Conservation (phyloP, 345 rosid genomes). For the Boechera retrofracta region DNA sequence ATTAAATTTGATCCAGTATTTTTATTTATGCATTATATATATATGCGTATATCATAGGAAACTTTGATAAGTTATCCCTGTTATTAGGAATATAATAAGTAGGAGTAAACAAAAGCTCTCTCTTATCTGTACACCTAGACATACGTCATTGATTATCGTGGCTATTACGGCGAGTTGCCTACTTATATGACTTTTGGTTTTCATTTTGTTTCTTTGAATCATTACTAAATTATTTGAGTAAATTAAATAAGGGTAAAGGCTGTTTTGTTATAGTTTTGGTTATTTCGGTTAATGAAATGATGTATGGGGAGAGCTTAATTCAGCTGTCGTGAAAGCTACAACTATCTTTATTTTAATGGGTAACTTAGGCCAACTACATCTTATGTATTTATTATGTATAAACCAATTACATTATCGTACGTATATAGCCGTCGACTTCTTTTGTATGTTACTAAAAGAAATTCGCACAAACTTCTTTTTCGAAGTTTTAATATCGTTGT, state of each 20-base stretch:
- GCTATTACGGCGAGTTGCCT: neutral
- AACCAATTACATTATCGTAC: too few species aligned
- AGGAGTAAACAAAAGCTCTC: neutral
- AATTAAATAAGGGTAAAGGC: neutral
- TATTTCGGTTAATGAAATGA: constrained; percentile 11
- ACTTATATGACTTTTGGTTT: neutral
- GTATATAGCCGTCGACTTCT: constrained; percentile 19
- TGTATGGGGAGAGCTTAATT: constrained; percentile 1
- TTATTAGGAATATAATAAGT: constrained; percentile 23
- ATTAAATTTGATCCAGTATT: constrained; percentile 6
- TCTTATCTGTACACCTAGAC: constrained; percentile 18
- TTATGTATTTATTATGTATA: constrained; percentile 20
- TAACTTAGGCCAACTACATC: constrained; percentile 23
- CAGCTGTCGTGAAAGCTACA: constrained; percentile 42
- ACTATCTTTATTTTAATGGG: constrained; percentile 20
- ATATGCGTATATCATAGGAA: constrained; percentile 7
- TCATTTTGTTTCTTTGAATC: neutral
- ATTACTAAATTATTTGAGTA: neutral
- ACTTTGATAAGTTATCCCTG: constrained; percentile 38
- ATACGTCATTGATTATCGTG: constrained; percentile 13
- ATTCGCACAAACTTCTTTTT: neutral
- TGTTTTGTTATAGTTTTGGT: constrained; percentile 25
- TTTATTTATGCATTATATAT: constrained; percentile 4
- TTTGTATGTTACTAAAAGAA: neutral
- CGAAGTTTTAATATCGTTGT: neutral